Base-by-base conservation (phyloP, 1,284 basidiomycete genomes). In the Ustilago xerochloae region DNA sequence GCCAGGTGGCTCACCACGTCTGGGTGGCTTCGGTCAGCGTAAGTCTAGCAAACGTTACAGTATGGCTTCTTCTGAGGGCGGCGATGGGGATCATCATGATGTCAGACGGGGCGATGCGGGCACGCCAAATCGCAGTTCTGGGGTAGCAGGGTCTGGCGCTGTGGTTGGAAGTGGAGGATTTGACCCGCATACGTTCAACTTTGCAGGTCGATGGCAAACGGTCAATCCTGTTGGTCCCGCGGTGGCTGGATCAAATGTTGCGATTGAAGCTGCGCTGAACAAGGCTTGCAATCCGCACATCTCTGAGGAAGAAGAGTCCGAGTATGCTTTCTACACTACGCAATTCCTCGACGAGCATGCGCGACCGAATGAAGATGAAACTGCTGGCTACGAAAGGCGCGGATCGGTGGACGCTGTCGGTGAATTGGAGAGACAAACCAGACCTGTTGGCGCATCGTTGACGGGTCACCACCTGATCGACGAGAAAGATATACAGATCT, bases 401-500 rank as follows among this genome's bases (percentile, higher is more conserved):
- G 22, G 22, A 2, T 33, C 29, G 0, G 30, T 18, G 10, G 22
- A 26, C 10, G 41, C 41, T 24, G 16, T 13, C n/a, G 41, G 24
- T 12, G n/a, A n/a, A n/a, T 13, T 43, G 41, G 24, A 6, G 22
- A 43, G 26, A 18, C 29, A n/a, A 30, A 22, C 41, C 4, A 35
- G 50, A 22, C 16, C 64, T 12, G 38, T 43, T 4, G 51, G 32
- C 1, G 61, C 56, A 28, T 56, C 61, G 1, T 35, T 63, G 36
- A 63, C 56, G 7, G 66, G 67, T 20, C 61, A 75, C 50, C 72
- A 69, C 20, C 20, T 69, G 62, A 66, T 75, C 46, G 63, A 75
- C 60, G 72, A 75, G 24, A 70, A 67, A 24, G 72, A 75, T 46
- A 66, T 70, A 18, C 59, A 63, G 56, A 70, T 75, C 52, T 78